A percentile compares a stretch with the other conserved stretches of the same genome.
Conservation (phyloP, 495 filamentous ascomycete species). For the Penicillium paradoxum region DNA sequence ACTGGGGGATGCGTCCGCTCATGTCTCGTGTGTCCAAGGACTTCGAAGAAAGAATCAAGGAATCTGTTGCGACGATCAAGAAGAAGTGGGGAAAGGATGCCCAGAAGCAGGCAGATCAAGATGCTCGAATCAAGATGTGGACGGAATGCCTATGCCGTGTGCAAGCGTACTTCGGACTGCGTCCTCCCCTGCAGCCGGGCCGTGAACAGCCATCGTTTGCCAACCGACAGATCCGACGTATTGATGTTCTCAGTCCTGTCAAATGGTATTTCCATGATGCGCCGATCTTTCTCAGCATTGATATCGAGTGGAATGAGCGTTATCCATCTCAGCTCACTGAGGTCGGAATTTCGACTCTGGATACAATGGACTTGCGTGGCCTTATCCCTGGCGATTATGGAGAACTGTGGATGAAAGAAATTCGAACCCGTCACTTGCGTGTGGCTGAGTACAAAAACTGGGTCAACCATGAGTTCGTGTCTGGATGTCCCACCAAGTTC, state of each 20-base stretch:
- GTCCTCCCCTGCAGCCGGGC: background rate
- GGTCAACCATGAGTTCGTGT: conserved; percentile 58
- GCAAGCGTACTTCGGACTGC: conserved; percentile 9
- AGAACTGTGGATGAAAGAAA: conserved; percentile 56
- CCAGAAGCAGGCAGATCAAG: background rate
- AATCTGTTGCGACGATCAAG: background rate
- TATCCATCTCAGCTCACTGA: conserved; percentile 65
- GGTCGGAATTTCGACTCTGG: conserved; percentile 77
- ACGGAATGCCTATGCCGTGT: background rate
- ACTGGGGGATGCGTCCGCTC: conserved; percentile 33
- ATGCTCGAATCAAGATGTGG: background rate
- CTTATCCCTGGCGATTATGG: conserved; percentile 56
- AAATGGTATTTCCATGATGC: conserved; percentile 46
- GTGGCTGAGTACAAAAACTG: conserved; percentile 62
- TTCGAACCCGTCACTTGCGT: conserved; percentile 70
- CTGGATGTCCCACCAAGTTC: conserved; percentile 68
- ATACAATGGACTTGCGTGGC: conserved; percentile 54
- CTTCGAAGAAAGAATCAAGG: conserved; percentile 42
- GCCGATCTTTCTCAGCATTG: conserved; percentile 71
- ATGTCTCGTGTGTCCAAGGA: conserved; percentile 38
- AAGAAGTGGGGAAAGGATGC: background rate
- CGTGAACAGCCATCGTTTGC: background rate
- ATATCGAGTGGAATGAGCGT: conserved; percentile 76
- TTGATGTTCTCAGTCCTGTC: conserved; percentile 32
- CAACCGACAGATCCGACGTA: conserved; percentile 13